phyloP scores from a whole-genome alignment of 352 stramenopile species.

The Pythium sp. region DNA sequence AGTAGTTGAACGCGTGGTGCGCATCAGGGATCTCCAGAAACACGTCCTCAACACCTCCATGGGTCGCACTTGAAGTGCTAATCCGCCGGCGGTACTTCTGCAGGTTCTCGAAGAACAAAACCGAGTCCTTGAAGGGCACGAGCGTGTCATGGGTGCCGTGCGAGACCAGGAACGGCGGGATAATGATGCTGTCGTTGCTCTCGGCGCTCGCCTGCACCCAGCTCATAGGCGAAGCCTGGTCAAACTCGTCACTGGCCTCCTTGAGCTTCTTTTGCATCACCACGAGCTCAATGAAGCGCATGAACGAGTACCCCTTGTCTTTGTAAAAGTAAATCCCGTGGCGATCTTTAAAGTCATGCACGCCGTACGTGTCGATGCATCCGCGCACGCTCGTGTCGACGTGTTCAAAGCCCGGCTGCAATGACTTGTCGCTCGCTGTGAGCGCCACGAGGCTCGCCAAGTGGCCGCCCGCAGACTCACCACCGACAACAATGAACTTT shows the following conservation, averaged over 20 bases:
- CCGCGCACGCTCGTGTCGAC: constrained; percentile 71
- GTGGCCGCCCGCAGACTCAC: constrained; percentile 67
- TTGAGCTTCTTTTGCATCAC: constrained; percentile 63
- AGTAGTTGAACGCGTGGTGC: constrained; percentile 64
- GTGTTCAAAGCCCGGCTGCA: constrained; percentile 76
- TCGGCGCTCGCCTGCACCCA: constrained; percentile 33
- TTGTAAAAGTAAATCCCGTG: constrained; percentile 50
- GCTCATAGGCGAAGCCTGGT: constrained; percentile 48
- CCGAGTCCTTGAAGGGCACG: constrained; percentile 52
- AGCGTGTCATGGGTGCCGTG: constrained; percentile 63
- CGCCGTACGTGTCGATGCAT: constrained; percentile 72
- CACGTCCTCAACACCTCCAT: constrained; percentile 40
- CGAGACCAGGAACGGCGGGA: constrained; percentile 58
- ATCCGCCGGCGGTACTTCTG: constrained; percentile 28
- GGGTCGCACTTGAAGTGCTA: constrained; percentile 13
- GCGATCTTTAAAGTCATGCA: constrained; percentile 75
- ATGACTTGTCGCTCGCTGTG: constrained; percentile 53
- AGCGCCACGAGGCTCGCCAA: constrained; percentile 67
- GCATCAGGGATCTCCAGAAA: constrained; percentile 53
- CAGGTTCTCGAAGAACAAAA: constrained; percentile 55
- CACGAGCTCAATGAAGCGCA: constrained; percentile 53
- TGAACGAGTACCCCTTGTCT: constrained; percentile 36
- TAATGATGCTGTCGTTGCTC: constrained; percentile 18
- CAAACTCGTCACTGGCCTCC: constrained; percentile 40
- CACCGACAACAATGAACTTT: constrained; percentile 57